These are phyloP conservation scores for Prunella vulgaris DNA, from an alignment of 257 asterid species.

Conservation along the genomic window DNA sequence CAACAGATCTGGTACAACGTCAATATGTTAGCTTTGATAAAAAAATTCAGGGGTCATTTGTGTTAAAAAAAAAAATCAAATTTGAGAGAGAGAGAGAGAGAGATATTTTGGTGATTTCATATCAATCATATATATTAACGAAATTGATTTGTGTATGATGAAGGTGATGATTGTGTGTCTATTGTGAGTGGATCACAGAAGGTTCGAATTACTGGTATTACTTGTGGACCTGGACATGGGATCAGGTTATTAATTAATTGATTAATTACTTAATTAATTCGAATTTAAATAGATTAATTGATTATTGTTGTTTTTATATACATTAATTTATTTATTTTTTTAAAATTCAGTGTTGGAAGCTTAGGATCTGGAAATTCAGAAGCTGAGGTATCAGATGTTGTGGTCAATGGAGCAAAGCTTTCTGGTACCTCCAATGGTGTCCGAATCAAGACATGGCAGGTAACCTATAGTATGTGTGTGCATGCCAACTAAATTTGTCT, in stretches of 20 bases:
- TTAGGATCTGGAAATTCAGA: conserved; percentile 57
- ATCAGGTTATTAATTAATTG: conserved; percentile 56
- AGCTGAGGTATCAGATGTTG: conserved; percentile 61
- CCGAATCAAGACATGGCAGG: conserved; percentile 94
- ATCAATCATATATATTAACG: not conserved
- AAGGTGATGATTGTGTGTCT: conserved; percentile 91
- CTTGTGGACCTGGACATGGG: conserved; percentile 97
- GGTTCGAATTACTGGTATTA: conserved; percentile 40
- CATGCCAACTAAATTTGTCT: no score
- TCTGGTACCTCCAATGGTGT: conserved; percentile 70
- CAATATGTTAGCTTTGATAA: no score
- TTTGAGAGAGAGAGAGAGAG: not conserved
- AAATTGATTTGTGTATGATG: conserved; percentile 6
- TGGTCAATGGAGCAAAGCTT: conserved; percentile 58
- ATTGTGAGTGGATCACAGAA: conserved; percentile 56
- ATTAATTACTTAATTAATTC: no score
- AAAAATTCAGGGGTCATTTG: no score
- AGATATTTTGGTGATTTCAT: not conserved
- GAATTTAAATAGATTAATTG: not conserved
- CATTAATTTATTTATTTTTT: not conserved
- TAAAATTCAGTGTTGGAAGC: conserved; percentile 55
- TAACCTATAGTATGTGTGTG: conserved; percentile 6
- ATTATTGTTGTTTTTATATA: not conserved
- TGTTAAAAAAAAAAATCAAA: no score
- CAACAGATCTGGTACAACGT: no score